Base-by-base conservation (phyloP, 1,284 basidiomycete genomes). In the Athelia psychrophila region DNA sequence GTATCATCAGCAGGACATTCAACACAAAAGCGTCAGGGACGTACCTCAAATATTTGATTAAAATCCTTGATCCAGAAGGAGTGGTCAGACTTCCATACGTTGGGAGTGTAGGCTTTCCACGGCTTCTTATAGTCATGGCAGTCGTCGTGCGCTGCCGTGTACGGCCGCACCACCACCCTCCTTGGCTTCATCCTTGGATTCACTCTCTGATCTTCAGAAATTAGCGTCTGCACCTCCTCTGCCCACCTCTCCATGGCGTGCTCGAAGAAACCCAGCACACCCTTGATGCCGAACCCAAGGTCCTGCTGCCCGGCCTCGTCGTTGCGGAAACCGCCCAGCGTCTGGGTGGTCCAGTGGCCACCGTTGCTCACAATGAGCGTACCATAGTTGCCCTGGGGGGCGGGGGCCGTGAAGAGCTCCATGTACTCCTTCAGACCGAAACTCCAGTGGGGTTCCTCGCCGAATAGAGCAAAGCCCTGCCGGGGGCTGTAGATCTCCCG, bases 271-370 rank as follows among this genome's bases (percentile, higher is more conserved):
- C 68, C 63, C 33, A 83, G 60, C 19, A 86, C 73, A 16, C 71
- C 71, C 13, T 75, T 70, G 52, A 83, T 80, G 1, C 82, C 83
- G 36, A 70, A 70, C 1, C 73, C 72, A 0, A 64, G 66, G 10
- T 62, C 64, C 0, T 67, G 64, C 10, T 63, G 62, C 20, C 66
- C 64, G 1, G 56, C 59, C 10, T 35, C 33, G 18, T 72, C 67
- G 48, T 79, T 67, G 2, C 65, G 64, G 52, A 79, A 77, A 3
- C 77, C 83, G 8, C 64, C 60, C 60, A 86, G 75, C 30, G 81
- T 61, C 1, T 72, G 77, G 6, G 78, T 79, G 2, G 81, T 85
- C 84, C 84, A 87, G 61, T 87, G 84, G 1, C 84, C 84, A 3
- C 68, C 84, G 0, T 84, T 86, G 65, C 75, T 82, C 23, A 79